Evolutionary conservation across 805 yeast genomes (phyloP), one percentile per base, ranked within the genome.

Genomic region (Ogataea nitratoaversa): DNA sequence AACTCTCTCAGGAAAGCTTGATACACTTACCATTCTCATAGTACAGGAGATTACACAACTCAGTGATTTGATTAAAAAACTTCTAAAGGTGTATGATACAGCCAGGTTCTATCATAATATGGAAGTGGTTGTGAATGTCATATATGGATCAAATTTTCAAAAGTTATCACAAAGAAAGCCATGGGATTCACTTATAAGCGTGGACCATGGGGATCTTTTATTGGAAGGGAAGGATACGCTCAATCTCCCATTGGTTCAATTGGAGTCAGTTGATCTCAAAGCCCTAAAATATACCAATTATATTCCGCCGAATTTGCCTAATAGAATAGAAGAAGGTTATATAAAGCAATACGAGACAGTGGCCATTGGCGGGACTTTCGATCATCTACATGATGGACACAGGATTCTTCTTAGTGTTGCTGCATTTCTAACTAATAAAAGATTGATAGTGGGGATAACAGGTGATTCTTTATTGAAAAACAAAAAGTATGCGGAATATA

Each of bases 361-460:
- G 12, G 91, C 96, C 0, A 80, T 91, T 2, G 99, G 99, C 0
- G 99, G 99, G 0, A 93, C 99, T 0, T 93, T 93, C 65, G 99
- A 93, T 57, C 98, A 93, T 63, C 57, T 93, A 28, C 99, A 93
- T 53, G 95, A 84, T 56, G 99, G 98, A 0, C 99, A 93, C 63
- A 87, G 85, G 59, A 82, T 93, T 22, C 67, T 93, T 20, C 68
- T 93, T 8, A 80, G 93, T 0, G 68, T 85, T 43, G 71, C 95
- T 0, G 77, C 79, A 0, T 88, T 79, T 53, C 48, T 86, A 7
- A 70, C 95, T 0, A 52, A 62, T 2, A 50, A 59, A 2, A 64
- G 61, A 18, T 65, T 93, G 12, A 83, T 91, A 36, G 70, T 93
- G 6, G 99, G 99, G 0, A 68, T 93, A 3, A 88, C 98, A 0